Evolutionary conservation across 192 early-diverging fungal species (phyloP), one percentile per base, ranked within the genome.

Genomic region (Backusella westeae): DNA sequence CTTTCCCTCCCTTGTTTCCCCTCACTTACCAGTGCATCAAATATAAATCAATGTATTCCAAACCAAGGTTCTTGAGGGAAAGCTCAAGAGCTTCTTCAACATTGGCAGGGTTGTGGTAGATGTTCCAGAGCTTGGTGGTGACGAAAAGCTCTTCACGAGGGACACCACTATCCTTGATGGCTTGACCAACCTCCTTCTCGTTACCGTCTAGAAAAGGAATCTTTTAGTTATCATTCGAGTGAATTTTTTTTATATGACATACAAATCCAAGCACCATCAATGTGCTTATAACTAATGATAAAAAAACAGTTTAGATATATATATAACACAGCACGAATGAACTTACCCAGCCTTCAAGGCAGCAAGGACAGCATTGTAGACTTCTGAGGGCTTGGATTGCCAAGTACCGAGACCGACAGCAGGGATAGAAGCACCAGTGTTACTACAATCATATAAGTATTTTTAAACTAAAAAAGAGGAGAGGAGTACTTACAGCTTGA

Each of bases 41-140:
- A 72, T 94, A 93, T 74, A 97, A 75, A 75, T 97, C 94, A 52
- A 97, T 77, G 75, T 97, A 95, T 29, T 93, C 89, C 38, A 94
- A 72, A 44, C 87, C 84, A 21, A 96, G 86, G 80, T 93, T 92
- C 41, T 83, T 73, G 38, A 96, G 89, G 3, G 94, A 93, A 19
- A 80, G 77, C 72, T 91, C 84, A 19, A 93, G 75, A 0, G 90
- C 93, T 19, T 82, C 82, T 7, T 78, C 71, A 6, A 96, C 90
- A 71, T 91, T 83, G 69, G 92, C 86, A 23, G 89, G 86, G 1
- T 86, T 85, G 44, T 85, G 85, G 44, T 72, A 81, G 69, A 73
- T 87, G 76, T 89, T 87, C 85, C 84, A 88, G 19, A 86, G 73
- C 77, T 94, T 93, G 77, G 92, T 93, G 0, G 92, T 93, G n/a